Evolutionary conservation across 768 basidiomycete genomes (phyloP), one percentile per base, ranked within the genome.

Genomic region (Kwoniella pini): DNA sequence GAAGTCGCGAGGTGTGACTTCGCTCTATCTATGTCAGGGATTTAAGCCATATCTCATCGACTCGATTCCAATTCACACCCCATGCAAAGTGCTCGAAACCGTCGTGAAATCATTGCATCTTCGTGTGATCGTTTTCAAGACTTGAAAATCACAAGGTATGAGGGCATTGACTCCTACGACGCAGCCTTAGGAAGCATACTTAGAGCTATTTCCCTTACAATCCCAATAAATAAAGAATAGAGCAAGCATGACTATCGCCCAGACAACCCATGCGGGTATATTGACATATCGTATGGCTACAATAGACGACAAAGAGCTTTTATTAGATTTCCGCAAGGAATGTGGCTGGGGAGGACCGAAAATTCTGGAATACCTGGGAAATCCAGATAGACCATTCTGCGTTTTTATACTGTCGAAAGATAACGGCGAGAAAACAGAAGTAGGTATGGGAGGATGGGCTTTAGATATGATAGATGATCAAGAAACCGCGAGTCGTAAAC

Each of bases 391-490:
- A 12, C 36, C 48, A 3, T 54, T 59, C 22, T 70, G 65, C 43
- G 42, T 70, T 4, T 60, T 67, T 39, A 12, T 13, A 9, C 10
- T 43, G 30, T 39, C 50, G 15, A 21, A n/a, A 7, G 36, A 54
- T 7, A 53, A 50, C 21, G 57, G 48, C 1, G 46, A 57, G 22
- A 36, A 15, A 15, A 57, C 27, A 28, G 70, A 68, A 26, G 64
- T 69, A 1, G 71, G 71, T 2, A 72, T 72, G 71, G 71, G 63
- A 28, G 60, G 68, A 13, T 65, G 68, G 68, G 52, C 59, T n/a
- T 33, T 72, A 22, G 61, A 69, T 31, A 26, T 50, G 21, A 31
- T 33, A 3, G 65, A 45, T 6, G 60, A 72, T 45, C 60, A 52
- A 9, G 57, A 60, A 13, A 51, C 48, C 27, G 71, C 71, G 4